Conservation (phyloP, 2,329 filamentous ascomycete genomes). For the Xylaria hypoxylon region DNA sequence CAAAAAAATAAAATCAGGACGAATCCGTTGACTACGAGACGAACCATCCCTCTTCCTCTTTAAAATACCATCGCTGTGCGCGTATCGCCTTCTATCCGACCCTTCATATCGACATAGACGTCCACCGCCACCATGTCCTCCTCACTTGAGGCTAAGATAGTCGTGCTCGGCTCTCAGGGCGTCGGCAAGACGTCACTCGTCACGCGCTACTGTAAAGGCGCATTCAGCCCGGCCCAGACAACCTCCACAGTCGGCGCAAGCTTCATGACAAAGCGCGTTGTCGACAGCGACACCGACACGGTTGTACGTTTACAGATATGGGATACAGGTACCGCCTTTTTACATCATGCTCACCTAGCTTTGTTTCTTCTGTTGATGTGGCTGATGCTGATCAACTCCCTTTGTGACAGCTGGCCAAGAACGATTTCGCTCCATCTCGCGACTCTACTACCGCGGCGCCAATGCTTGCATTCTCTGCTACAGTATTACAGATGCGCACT, state of each 20-base stretch:
- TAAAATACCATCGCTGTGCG: not conserved
- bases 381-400: slow-evolving; percentile 33
- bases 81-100: not conserved
- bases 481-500: slow-evolving; percentile 86
- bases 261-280: slow-evolving; percentile 82
- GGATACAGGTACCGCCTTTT: slow-evolving; percentile 77
- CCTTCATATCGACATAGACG: not conserved
- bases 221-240: slow-evolving; percentile 72
- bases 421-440: slow-evolving; percentile 92
- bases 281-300: slow-evolving; percentile 86
- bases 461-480: slow-evolving; percentile 96
- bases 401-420: slow-evolving; percentile 79
- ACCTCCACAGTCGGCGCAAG: slow-evolving; percentile 82
- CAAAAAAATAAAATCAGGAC: no score
- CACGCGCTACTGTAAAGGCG: slow-evolving; percentile 79
- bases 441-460: slow-evolving; percentile 95
- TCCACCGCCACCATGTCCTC: slow-evolving; percentile 60
- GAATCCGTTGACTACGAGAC: slow-evolving; percentile 1
- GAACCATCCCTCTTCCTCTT: not conserved
- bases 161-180: slow-evolving; percentile 82
- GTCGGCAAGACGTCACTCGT: slow-evolving; percentile 85
- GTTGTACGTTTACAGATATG: slow-evolving; percentile 93
- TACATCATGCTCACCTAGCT: slow-evolving; percentile 8
- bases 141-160: slow-evolving; percentile 83
- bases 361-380: not conserved